Percentiles rank a stretch among this genome's conserved stretches.
These are phyloP conservation scores for Pilatotrama ljubarskyi DNA, from an alignment of 768 basidiomycete species.

Conservation along the genomic window DNA sequence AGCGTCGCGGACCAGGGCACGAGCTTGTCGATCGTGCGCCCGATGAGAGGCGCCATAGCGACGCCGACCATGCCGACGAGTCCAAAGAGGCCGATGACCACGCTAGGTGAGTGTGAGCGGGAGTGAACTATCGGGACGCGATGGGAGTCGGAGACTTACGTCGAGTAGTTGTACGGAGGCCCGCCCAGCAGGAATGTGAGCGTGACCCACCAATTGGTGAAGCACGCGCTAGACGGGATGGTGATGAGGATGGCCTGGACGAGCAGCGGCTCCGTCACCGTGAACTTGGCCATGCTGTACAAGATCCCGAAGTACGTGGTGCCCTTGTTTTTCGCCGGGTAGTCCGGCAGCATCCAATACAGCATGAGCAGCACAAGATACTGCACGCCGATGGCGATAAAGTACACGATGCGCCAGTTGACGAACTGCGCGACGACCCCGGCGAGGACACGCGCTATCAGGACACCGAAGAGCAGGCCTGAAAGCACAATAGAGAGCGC, in stretches of 20 bases:
- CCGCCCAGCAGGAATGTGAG: constrained; percentile 82
- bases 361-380: constrained; percentile 53
- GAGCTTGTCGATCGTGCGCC: constrained; percentile 65
- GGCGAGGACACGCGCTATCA: constrained; percentile 72
- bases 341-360: constrained; percentile 77
- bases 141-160: constrained; percentile 41
- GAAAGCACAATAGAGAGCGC: constrained; percentile 74
- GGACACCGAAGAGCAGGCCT: constrained; percentile 68
- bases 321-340: constrained; percentile 69
- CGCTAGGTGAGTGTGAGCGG: constrained; percentile 29
- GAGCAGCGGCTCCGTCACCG: constrained; percentile 75
- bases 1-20: constrained; percentile 80
- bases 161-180: constrained; percentile 73
- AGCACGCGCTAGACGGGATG: constrained; percentile 59
- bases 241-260: constrained; percentile 68
- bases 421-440: constrained; percentile 74
- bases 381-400: constrained; percentile 74
- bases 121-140: no score
- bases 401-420: constrained; percentile 76
- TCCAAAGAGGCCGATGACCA: constrained; percentile 50
- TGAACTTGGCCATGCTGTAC: constrained; percentile 74
- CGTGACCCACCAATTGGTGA: constrained; percentile 49
- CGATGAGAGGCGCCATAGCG: constrained; percentile 65
- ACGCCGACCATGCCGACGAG: constrained; percentile 61
- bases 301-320: constrained; percentile 69